Evolutionary conservation across 495 filamentous ascomycete genomes (phyloP), one percentile per base, ranked within the genome.

Genomic region (Neurospora sp.): DNA sequence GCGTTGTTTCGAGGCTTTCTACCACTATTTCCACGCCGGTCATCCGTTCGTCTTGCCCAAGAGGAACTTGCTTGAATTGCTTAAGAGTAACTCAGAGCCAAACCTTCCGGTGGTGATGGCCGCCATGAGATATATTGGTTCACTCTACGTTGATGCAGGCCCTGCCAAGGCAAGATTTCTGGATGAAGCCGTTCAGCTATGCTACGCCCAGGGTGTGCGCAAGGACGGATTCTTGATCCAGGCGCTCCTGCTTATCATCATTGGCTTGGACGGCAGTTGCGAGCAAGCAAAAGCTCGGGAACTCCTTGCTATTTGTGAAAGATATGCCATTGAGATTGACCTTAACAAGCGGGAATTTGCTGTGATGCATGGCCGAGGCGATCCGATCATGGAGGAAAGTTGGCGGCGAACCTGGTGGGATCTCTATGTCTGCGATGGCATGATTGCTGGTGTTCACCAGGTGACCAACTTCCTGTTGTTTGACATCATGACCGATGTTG

Each of bases 321-420:
- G 91, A 48, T 76, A 92, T 70, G 92, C 93, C 16, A 84, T 95
- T 27, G 89, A 94, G 71, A 84, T 96, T 35, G 90, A 92, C 2
- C 85, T 97, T 83, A 89, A 97, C 80, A 88, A 87, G 73, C 82
- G 84, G 70, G 78, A 83, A 23, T 88, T 85, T 76, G 85, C 87
- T 27, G 75, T 81, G 2, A 73, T 83, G 4, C 79, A 86, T 71
- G 86, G 85, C n/a, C 79, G 80, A 46, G 82, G 83, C 27, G 84
- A 85, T 69, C 82, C 82, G 23, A 82, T 86, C 39, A 73, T 88
- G 41, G 87, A 88, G 75, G 94, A 97, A 78, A 91, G 91, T 78
- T 89, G 92, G 86, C 86, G 94, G 37, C 87, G 94, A 48, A 97
- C 93, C 18, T 97, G 93, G 94, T 97, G 94, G 94, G 93, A 96